Evolutionary conservation across 139 green algal genomes (phyloP), one percentile per base, ranked within the genome.

Genomic region (Gonium pectorale): DNA sequence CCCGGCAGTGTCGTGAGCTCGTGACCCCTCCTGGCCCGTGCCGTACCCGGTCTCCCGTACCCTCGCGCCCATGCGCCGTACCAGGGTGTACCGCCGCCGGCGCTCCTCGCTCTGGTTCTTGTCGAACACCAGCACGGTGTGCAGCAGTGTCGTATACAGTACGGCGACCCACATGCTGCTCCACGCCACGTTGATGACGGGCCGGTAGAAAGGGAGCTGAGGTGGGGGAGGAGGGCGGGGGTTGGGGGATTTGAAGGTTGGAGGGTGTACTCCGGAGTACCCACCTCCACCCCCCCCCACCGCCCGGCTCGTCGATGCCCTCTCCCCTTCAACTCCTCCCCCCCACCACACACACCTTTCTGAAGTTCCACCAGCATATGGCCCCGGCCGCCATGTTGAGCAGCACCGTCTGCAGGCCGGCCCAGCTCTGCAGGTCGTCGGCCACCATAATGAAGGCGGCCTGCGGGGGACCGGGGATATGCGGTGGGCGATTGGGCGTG

Each of bases 201-300:
- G 7, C 3, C 75, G 59, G 75, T 82, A 82, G 40, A 82, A 82
- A 29, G 75, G 75, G 9, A 71, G 41, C 75, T 81, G 73, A 37
- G 24, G 33, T 46, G 31, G 19, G 62, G 13, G 49, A 56, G 13
- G 49, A 56, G 49, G 49, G 49, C 49, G 17, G 49, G 13, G 49
- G 49, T 13, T 56, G 13, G 13, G 13, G 49, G 49, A 56, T 26
- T 56, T 13, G 49, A 56, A 56, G 49, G 49, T 56, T 56, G 49
- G 49, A 56, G 49, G 13, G 17, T 13, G 49, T 13, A 17, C 17
- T 26, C 13, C 13, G 13, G 49, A 17, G 49, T 56, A 56, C 49
- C 49, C 13, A 17, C 49, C 49, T 17, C 13, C 49, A 56, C 49
- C 49, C 49, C 49, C 49, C 13, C 49, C 13, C 49, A 13, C 49